These are phyloP conservation scores for Acacia concinna DNA, from an alignment of 331 rosid species.

Conservation along the genomic window DNA sequence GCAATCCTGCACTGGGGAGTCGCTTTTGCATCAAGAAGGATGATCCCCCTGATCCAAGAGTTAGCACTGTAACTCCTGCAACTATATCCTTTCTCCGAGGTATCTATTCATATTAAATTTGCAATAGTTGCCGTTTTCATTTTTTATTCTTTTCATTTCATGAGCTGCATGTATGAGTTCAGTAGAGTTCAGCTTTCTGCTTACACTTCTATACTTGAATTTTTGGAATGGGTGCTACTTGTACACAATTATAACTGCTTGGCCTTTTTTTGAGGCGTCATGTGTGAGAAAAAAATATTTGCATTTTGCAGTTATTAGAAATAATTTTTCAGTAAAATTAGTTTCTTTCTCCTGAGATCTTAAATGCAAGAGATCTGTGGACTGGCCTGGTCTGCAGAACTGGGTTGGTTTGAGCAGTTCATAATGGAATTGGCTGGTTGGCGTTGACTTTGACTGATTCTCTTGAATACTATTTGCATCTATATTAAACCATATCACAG, in stretches of 20 bases:
- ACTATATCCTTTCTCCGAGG: slow-evolving; percentile 84
- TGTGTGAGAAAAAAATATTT: not conserved
- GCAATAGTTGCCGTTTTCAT: slow-evolving; percentile 1
- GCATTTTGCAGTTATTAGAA: not conserved
- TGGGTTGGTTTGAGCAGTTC: not conserved
- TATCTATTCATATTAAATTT: slow-evolving; percentile 33
- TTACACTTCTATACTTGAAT: not conserved
- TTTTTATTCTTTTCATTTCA: not conserved
- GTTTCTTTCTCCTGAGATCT: not conserved
- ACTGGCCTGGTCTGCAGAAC: not conserved
- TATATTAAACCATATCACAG: not conserved
- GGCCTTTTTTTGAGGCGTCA: not conserved
- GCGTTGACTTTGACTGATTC: not conserved
- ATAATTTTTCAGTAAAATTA: not conserved
- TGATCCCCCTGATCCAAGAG: slow-evolving; percentile 90
- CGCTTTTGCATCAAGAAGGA: slow-evolving; percentile 59
- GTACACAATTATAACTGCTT: not conserved
- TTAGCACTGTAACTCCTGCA: slow-evolving; percentile 90
- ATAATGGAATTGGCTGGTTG: not conserved
- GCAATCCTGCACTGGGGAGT: slow-evolving; percentile 76
- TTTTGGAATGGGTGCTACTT: not conserved
- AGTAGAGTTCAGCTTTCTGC: not conserved
- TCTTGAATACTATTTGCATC: not conserved
- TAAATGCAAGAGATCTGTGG: not conserved
- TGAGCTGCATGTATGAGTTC: not conserved